A percentile compares a stretch with the other conserved stretches of the same genome.
Evolutionary conservation across 75 land plant genomes (phyloP).

Genomic region (Gnetum montanum): DNA sequence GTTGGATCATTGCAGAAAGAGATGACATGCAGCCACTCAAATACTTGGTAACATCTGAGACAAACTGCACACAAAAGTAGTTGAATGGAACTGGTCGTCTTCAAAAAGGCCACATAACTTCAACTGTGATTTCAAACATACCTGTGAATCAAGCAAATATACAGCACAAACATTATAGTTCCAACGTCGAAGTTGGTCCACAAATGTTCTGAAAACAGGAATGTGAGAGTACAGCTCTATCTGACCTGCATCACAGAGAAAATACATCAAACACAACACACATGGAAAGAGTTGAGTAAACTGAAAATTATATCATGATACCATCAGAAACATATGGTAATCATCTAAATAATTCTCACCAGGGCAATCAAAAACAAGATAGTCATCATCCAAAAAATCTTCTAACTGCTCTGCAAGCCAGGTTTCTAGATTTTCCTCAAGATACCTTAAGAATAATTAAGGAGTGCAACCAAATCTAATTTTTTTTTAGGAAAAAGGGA

Average conservation of each 20-base stretch:
- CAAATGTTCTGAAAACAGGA: slow-evolving; percentile 80
- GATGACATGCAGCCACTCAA: slow-evolving; percentile 97
- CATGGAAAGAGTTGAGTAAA: too few species aligned
- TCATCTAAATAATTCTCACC: too few species aligned
- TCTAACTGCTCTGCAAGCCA: slow-evolving; percentile 91
- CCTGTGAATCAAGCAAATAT: slow-evolving; percentile 98
- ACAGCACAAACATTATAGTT: slow-evolving; percentile 93
- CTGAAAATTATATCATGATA: too few species aligned
- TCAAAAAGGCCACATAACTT: too few species aligned
- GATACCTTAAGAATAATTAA: slow-evolving; percentile 34
- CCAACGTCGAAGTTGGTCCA: slow-evolving; percentile 84
- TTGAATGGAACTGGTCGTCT: too few species aligned
- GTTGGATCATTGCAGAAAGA: slow-evolving; percentile 97
- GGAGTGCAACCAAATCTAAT: too few species aligned
- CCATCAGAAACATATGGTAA: too few species aligned
- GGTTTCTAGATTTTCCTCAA: slow-evolving; percentile 88
- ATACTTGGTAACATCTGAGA: slow-evolving; percentile 95
- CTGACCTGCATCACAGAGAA: slow-evolving; percentile 54
- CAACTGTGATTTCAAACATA: too few species aligned
- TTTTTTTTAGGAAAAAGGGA: too few species aligned
- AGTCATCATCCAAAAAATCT: slow-evolving; percentile 90
- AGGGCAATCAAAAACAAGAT: slow-evolving; percentile 95
- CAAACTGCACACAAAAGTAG: slow-evolving; percentile 44
- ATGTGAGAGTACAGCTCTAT: slow-evolving; percentile 95
- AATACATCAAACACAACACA: too few species aligned